Evolutionary conservation across 192 early-diverging fungal genomes (phyloP).

Genomic region (Gryganskiella cystojenkinii): DNA sequence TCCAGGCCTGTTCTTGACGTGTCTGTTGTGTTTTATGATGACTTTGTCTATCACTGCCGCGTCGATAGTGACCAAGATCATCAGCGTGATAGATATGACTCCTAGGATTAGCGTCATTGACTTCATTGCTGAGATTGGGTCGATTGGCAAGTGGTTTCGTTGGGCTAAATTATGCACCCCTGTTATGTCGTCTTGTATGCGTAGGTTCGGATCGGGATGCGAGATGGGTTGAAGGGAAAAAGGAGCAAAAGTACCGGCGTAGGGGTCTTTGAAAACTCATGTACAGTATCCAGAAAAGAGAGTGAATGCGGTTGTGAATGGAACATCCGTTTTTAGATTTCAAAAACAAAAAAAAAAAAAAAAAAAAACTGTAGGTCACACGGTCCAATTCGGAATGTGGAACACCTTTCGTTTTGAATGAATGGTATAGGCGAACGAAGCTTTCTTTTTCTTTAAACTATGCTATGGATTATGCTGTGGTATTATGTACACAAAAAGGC

Average conservation of each 20-base stretch:
- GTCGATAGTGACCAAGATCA: background rate
- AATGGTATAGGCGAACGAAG: too few species aligned
- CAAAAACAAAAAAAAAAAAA: too few species aligned
- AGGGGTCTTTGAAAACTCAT: too few species aligned
- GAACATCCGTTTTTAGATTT: too few species aligned
- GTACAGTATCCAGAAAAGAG: too few species aligned
- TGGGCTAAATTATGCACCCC: background rate
- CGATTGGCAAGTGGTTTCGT: too few species aligned
- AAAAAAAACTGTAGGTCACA: background rate
- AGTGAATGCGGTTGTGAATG: too few species aligned
- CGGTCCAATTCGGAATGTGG: background rate
- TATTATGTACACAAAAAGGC: too few species aligned
- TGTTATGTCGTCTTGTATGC: background rate
- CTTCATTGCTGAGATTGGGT: conserved; percentile 1
- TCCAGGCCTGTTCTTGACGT: background rate
- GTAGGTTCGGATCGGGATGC: too few species aligned
- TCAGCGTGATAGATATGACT: background rate
- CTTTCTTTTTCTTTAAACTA: background rate
- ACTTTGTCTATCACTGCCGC: conserved; percentile 4
- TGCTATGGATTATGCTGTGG: background rate
- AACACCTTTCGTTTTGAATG: background rate
- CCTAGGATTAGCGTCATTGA: background rate
- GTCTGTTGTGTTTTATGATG: background rate
- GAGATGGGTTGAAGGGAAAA: too few species aligned
- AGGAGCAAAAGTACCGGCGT: too few species aligned